Conservation (phyloP, 352 stramenopile species). For the Phytophthora hybrid region DNA sequence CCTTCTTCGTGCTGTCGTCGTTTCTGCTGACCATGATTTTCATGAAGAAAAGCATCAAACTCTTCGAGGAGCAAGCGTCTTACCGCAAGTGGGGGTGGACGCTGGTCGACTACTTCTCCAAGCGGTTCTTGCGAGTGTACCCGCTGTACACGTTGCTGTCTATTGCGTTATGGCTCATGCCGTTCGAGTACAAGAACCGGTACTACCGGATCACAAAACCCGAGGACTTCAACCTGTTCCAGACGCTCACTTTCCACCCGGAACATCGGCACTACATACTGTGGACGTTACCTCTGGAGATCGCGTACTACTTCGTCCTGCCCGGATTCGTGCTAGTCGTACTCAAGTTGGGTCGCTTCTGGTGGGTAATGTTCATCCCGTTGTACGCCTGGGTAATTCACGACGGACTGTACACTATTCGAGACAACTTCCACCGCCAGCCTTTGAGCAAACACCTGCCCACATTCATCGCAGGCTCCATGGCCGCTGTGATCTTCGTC, state of each 20-base stretch:
- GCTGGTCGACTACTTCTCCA: conserved; percentile 9
- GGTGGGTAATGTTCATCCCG: conserved; percentile 17
- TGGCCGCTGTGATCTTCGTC: conserved; percentile 17
- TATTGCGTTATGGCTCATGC: conserved; percentile 10
- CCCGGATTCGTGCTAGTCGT: conserved; percentile 9
- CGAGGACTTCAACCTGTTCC: conserved; percentile 8
- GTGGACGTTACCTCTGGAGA: conserved; percentile 19
- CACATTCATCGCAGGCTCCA: conserved; percentile 13
- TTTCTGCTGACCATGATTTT: conserved; percentile 15
- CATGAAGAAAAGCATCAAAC: conserved; percentile 15
- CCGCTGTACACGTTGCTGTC: conserved; percentile 1
- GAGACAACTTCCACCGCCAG: conserved; percentile 8
- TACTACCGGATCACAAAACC: conserved; percentile 2
- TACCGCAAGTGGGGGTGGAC: conserved; percentile 10
- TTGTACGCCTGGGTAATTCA: conserved; percentile 10
- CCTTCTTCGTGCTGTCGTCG: conserved; percentile 11
- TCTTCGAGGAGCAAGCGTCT: background rate
- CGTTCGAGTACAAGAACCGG: conserved; percentile 11
- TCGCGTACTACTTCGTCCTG: conserved; percentile 24
- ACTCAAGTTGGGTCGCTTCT: conserved; percentile 22
- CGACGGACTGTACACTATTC: conserved; percentile 4
- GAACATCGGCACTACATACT: conserved; percentile 24
- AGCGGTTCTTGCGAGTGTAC: conserved; percentile 3
- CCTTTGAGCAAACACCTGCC: conserved; percentile 9
- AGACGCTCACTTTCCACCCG: conserved; percentile 5